Evolutionary conservation across 2,329 filamentous ascomycete species (phyloP), one percentile per base, ranked within the genome.

Genomic region (Pezicula carpinea): DNA sequence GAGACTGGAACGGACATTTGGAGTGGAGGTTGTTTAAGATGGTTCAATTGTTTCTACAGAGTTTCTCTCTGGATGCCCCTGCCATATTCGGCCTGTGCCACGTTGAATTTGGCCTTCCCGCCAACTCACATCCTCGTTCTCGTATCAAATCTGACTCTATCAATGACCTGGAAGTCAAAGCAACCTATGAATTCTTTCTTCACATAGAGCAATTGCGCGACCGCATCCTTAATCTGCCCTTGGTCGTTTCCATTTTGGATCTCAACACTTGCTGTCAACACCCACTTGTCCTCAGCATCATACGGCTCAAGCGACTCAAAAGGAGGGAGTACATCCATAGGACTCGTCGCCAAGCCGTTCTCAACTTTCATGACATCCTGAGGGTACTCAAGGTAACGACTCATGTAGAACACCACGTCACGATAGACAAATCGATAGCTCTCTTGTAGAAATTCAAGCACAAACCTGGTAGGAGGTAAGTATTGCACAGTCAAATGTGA

Each of bases 221-320:
- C 71, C 0, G 70, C 78, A 53, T 78, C 74, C 38, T 74, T 69
- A 23, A 82, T 70, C 57, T 79, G 77, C 5, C 56, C 57, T 0
- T 78, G 79, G 43, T 77, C 74, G 53, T 71, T 77, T 44, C 80
- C 77, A 48, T 82, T 77, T 6, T 72, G 53, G 2, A 82, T 76
- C 43, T 77, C 69, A 2, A 71, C 64, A 48, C 72, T 78, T 48
- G 80, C 73, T 31, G 70, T 71, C 23, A 84, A 66, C 43, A 79
- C 70, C 80, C 80, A 83, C 39, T 73, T 72, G 29, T 67, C 63
- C 17, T 66, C 60, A 43, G 68, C 61, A 54, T 80, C 77, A 14
- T 79, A 64, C 0, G 71, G 72, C 2, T 70, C 63, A 6, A 81
- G 64, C 0, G 66, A 61, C 3, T 72, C 66, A 65, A 72, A 78